Percentiles rank a stretch among this genome's conserved stretches.
Evolutionary conservation across 78 protist species (phyloP).

Genomic region (Trichosphaerium sp.): DNA sequence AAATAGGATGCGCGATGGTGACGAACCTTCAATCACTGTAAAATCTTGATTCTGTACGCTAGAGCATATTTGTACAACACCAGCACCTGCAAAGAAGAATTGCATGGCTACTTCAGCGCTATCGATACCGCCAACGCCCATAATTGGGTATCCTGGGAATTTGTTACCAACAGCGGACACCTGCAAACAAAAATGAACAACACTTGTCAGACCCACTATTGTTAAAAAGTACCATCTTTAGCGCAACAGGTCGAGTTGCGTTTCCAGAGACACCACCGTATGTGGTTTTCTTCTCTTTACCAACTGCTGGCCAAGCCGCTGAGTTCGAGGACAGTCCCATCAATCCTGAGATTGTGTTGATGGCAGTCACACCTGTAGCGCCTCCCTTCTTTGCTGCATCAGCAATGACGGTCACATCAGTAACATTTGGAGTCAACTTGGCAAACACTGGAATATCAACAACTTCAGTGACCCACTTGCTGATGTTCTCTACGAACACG

Average conservation of each 20-base stretch:
- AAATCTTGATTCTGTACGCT: constrained; percentile 90
- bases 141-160: constrained; percentile 66
- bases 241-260: constrained; percentile 86
- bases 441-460: constrained; percentile 81
- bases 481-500: constrained; percentile 67
- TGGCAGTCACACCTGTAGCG: constrained; percentile 85
- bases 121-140: constrained; percentile 85
- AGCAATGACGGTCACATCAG: constrained; percentile 72
- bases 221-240: constrained; percentile 10
- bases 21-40: constrained; percentile 79
- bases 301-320: constrained; percentile 80
- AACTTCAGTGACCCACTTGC: constrained; percentile 74
- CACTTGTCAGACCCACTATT: not conserved
- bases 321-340: constrained; percentile 66
- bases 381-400: constrained; percentile 86
- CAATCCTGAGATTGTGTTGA: constrained; percentile 71
- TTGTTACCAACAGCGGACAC: constrained; percentile 51
- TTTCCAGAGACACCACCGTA: constrained; percentile 91
- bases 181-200: no score
- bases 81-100: constrained; percentile 81
- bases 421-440: constrained; percentile 93
- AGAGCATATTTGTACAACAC: constrained; percentile 76
- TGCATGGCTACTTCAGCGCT: constrained; percentile 75
- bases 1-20: no score
- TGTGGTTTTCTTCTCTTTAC: constrained; percentile 75